Percentiles rank a stretch among this genome's conserved stretches.
Conservation (phyloP, 805 yeast genomes). For the Lipomyces starkeyi region DNA sequence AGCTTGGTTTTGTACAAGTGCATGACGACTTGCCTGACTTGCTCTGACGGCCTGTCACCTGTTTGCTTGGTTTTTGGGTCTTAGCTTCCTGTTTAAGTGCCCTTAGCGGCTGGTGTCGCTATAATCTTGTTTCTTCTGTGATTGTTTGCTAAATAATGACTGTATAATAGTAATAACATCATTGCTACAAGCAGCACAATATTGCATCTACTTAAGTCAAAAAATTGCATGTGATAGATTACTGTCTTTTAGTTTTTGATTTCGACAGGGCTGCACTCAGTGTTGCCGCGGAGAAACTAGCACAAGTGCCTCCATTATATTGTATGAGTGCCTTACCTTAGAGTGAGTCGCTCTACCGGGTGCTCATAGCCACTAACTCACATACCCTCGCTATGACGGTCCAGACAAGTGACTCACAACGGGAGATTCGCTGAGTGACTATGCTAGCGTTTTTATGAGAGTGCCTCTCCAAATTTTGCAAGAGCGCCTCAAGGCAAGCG, state of each 20-base stretch:
- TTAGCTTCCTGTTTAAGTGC: too few species aligned
- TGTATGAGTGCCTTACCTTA: slow-evolving; percentile 10
- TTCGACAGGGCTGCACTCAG: neutral
- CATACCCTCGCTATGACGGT: neutral
- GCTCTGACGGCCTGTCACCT: neutral
- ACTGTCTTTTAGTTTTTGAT: neutral
- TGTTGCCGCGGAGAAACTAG: slow-evolving; percentile 6
- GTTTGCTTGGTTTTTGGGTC: slow-evolving; percentile 1
- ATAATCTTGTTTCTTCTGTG: neutral
- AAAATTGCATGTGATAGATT: neutral
- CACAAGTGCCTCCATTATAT: slow-evolving; percentile 6
- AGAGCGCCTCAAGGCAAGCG: neutral
- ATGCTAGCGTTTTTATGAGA: neutral
- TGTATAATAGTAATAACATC: neutral
- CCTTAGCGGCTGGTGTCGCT: neutral
- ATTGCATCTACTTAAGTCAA: neutral
- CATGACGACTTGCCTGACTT: neutral
- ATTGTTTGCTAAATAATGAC: neutral
- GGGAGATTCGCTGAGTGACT: slow-evolving; percentile 2
- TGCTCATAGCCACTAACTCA: slow-evolving; percentile 2
- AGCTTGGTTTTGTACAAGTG: neutral
- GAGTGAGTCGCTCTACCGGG: slow-evolving; percentile 8
- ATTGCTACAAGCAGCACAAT: neutral
- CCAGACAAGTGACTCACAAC: slow-evolving; percentile 4
- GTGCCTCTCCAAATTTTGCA: neutral